These are phyloP conservation scores for Tribonema minus DNA, from an alignment of 108 stramenopile genomes.

Conservation along the genomic window DNA sequence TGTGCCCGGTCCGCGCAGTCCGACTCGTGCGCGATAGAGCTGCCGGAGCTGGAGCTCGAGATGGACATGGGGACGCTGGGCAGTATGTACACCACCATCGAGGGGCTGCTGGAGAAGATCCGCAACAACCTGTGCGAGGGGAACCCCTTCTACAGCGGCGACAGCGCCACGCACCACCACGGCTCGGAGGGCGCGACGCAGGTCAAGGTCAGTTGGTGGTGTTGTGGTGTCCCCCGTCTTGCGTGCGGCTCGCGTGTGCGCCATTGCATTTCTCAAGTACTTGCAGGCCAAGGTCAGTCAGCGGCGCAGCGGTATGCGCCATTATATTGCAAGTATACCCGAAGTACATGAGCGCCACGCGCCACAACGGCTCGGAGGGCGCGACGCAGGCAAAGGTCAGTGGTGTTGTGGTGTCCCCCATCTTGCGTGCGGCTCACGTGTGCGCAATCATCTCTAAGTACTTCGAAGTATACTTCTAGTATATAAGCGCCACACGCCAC, in stretches of 20 bases:
- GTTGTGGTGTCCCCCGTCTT: too few species aligned
- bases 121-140: slow-evolving; percentile 54
- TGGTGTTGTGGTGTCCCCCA: slow-evolving; percentile 81
- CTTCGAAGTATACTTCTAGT: slow-evolving; percentile 67
- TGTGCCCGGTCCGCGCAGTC: too few species aligned
- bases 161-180: slow-evolving; percentile 55
- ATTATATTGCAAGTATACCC: too few species aligned
- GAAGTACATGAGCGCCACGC: too few species aligned
- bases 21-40: slow-evolving; percentile 68
- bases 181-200: slow-evolving; percentile 34
- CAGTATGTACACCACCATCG: slow-evolving; percentile 84
- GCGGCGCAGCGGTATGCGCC: too few species aligned
- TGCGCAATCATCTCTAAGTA: slow-evolving; percentile 55
- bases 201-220: too few species aligned
- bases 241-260: too few species aligned
- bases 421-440: slow-evolving; percentile 70
- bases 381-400: slow-evolving; percentile 61
- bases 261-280: too few species aligned
- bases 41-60: slow-evolving; percentile 70
- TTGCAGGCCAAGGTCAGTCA: too few species aligned
- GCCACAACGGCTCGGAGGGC: too few species aligned
- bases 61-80: slow-evolving; percentile 63
- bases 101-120: slow-evolving; percentile 71
- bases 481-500: slow-evolving; percentile 60
- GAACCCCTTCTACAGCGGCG: slow-evolving; percentile 71